Conservation (phyloP, 306 rosid species). For the Parietaria judaica region DNA sequence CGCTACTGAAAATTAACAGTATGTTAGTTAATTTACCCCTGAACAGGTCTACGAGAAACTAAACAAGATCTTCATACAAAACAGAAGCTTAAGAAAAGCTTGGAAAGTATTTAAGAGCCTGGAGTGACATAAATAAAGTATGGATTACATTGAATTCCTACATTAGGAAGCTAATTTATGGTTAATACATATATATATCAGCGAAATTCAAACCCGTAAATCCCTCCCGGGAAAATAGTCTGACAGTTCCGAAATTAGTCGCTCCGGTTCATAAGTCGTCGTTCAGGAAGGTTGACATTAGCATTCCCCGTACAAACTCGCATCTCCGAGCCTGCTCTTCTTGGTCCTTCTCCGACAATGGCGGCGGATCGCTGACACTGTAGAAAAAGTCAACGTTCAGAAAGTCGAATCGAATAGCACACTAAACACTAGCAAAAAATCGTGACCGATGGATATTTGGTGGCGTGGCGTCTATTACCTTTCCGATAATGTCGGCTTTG, state of each 20-base stretch:
- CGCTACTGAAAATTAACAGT: too few species aligned
- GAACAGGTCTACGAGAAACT: too few species aligned
- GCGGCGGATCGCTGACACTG: slow-evolving; percentile 29
- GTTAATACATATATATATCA: slow-evolving; percentile 13
- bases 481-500: slow-evolving; percentile 24
- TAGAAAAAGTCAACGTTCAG: too few species aligned
- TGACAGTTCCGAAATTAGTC: neutral
- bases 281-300: slow-evolving; percentile 45
- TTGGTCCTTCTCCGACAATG: slow-evolving; percentile 45
- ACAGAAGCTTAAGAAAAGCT: slow-evolving; percentile 4
- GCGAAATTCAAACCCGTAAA: slow-evolving; percentile 13
- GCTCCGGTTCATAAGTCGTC: slow-evolving; percentile 31
- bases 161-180: slow-evolving; percentile 7
- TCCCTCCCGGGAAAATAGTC: neutral
- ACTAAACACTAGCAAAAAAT: neutral
- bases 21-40: too few species aligned
- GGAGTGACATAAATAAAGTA: slow-evolving; percentile 1
- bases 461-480: slow-evolving; percentile 29
- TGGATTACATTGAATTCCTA: slow-evolving; percentile 23
- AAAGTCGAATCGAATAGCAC: neutral
- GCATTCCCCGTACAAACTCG: slow-evolving; percentile 49
- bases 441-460: too few species aligned
- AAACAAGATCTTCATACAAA: neutral
- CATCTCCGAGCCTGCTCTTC: slow-evolving; percentile 44
- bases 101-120: neutral